Percentiles rank a stretch among this genome's conserved stretches.
Conservation (phyloP, 2,329 filamentous ascomycete genomes). For the Aspergillus calidoustus region DNA sequence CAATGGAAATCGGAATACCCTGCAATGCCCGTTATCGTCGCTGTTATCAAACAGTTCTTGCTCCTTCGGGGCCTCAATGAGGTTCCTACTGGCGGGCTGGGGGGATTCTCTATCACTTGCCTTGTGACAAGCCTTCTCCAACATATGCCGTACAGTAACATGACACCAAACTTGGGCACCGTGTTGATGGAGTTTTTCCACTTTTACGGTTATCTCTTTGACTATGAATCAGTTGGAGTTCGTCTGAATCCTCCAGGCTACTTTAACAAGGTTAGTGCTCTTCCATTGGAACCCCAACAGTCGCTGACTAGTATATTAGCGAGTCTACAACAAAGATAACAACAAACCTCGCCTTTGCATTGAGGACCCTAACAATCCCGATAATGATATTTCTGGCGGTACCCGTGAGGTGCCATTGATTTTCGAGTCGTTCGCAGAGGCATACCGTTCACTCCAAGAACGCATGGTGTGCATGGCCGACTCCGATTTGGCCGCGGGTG, state of each 20-base stretch:
- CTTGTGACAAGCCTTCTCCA: conserved; percentile 88
- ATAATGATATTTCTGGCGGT: conserved; percentile 90
- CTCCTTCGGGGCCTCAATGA: conserved; percentile 90
- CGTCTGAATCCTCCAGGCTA: conserved; percentile 74
- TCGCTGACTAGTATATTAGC: conserved; percentile 20
- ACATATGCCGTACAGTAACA: conserved; percentile 72
- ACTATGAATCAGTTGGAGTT: conserved; percentile 73
- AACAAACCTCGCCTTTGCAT: conserved; percentile 76
- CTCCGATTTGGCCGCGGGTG: conserved; percentile 21
- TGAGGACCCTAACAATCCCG: conserved; percentile 83
- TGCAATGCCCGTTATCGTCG: conserved; percentile 82
- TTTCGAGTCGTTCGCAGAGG: conserved; percentile 69
- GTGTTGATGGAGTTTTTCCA: conserved; percentile 86
- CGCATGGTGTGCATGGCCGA: conserved; percentile 54
- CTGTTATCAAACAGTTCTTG: conserved; percentile 89
- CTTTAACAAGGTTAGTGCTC: conserved; percentile 69
- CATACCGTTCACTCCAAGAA: conserved; percentile 61
- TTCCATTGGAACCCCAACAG: not conserved
- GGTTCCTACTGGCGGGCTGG: conserved; percentile 86
- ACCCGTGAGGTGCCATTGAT: conserved; percentile 73
- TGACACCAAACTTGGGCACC: conserved; percentile 74
- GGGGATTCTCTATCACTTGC: conserved; percentile 93
- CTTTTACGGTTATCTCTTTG: conserved; percentile 83
- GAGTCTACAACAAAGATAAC: conserved; percentile 51
- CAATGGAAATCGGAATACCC: conserved; percentile 80